Conservation (phyloP, 768 basidiomycete species). For the Hirschioporus abietinus region DNA sequence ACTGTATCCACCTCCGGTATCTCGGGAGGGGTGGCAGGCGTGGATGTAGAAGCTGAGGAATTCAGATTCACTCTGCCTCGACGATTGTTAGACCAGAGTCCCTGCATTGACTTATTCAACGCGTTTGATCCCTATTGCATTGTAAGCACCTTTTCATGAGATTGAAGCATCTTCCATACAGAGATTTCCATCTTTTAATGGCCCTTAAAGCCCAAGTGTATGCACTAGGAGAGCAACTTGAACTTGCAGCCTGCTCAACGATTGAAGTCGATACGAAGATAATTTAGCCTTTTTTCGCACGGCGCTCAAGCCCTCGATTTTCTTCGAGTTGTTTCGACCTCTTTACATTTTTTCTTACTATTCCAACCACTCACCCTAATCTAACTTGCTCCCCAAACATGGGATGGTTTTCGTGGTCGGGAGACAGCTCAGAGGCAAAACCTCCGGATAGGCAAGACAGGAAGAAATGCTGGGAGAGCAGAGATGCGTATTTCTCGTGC, state of each 20-base stretch:
- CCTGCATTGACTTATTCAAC: conserved; percentile 76
- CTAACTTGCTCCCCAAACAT: background rate
- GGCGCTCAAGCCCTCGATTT: no score
- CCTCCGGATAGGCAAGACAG: conserved; percentile 48
- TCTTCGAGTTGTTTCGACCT: no score
- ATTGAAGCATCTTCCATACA: background rate
- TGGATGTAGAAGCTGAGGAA: conserved; percentile 22
- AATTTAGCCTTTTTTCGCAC: no score
- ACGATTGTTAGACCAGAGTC: conserved; percentile 67
- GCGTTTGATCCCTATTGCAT: conserved; percentile 57
- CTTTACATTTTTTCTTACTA: background rate
- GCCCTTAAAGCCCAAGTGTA: no score
- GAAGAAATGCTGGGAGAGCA: conserved; percentile 76
- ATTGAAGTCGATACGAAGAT: no score
- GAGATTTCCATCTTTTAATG: background rate
- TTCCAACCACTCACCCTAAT: background rate
- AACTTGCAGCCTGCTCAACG: no score
- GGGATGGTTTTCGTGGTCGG: background rate
- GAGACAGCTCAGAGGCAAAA: background rate
- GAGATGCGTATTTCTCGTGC: conserved; percentile 84
- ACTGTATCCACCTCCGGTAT: conserved; percentile 20
- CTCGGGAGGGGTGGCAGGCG: conserved; percentile 11
- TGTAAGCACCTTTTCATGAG: background rate
- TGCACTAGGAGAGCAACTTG: no score
- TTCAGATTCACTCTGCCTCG: conserved; percentile 69